Evolutionary conservation across 176 grass and related monocot genomes (phyloP).

Genomic region (Avena sativa): DNA sequence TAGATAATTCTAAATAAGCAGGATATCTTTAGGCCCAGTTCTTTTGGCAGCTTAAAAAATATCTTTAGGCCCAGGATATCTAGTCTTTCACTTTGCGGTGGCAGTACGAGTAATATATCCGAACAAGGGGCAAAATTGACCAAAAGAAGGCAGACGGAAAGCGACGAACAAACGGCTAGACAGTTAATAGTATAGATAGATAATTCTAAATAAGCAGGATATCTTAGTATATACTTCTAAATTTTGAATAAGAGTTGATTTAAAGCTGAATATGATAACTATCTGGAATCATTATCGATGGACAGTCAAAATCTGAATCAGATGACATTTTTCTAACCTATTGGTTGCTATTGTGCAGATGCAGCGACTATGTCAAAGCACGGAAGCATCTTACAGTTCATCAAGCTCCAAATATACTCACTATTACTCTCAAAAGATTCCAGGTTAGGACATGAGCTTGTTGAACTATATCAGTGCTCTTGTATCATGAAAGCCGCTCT

Average conservation of each 20-base stretch:
- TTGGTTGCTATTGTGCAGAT: conserved; percentile 60
- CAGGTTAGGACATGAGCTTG: conserved; percentile 63
- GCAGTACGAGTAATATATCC: no score
- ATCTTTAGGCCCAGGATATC: no score
- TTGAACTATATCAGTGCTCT: conserved; percentile 35
- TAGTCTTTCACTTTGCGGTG: no score
- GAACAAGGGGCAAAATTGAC: no score
- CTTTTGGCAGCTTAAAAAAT: no score
- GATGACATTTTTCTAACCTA: background rate
- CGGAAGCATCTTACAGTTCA: conserved; percentile 92
- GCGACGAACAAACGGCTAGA: no score
- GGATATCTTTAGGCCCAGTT: no score
- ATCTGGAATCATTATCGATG: conserved; percentile 26
- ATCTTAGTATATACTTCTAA: conserved; percentile 13
- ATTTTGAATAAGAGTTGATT: conserved; percentile 21
- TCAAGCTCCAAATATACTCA: conserved; percentile 99
- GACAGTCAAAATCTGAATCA: conserved; percentile 18
- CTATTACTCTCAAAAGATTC: conserved; percentile 96
- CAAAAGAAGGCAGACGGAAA: no score
- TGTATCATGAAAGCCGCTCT: conserved; percentile 13
- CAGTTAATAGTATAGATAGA: no score
- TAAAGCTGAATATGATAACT: conserved; percentile 25
- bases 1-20: conserved; percentile 20
- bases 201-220: conserved; percentile 29
- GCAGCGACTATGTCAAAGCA: conserved; percentile 97